A percentile compares a stretch with the other conserved stretches of the same genome.
These are phyloP conservation scores for Fragaria ananassa DNA, from an alignment of 306 rosid genomes.

Conservation along the genomic window DNA sequence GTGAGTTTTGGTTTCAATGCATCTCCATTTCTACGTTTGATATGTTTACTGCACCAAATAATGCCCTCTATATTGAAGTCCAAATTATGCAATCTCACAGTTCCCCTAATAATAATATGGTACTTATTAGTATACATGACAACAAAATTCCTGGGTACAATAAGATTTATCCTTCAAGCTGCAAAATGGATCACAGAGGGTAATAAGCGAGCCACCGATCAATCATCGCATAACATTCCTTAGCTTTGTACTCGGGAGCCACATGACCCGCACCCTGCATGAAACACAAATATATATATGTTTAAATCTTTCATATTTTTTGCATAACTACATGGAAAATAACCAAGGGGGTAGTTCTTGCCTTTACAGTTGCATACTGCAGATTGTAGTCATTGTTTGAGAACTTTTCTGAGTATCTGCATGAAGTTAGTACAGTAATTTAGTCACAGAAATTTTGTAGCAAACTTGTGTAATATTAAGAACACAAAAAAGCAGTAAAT, in stretches of 20 bases:
- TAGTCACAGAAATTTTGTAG: not conserved
- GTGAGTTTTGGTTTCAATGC: not conserved
- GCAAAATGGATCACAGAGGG: slow-evolving; percentile 17
- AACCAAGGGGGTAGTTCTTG: not conserved
- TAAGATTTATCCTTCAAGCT: not conserved
- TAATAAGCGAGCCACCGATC: slow-evolving; percentile 28
- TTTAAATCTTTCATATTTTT: not conserved
- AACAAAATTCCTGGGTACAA: not conserved
- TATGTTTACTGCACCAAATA: not conserved
- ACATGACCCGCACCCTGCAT: slow-evolving; percentile 31
- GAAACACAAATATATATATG: not conserved
- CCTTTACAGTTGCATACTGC: slow-evolving; percentile 23
- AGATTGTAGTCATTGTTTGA: slow-evolving; percentile 8
- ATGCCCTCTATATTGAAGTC: not conserved
- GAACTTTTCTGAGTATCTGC: slow-evolving; percentile 28
- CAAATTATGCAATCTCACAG: not conserved
- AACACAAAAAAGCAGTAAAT: not conserved
- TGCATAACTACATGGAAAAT: not conserved
- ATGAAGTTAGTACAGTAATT: not conserved
- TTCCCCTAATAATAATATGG: not conserved
- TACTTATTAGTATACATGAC: not conserved
- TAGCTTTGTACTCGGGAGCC: slow-evolving; percentile 29
- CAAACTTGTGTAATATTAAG: not conserved
- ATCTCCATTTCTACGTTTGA: not conserved
- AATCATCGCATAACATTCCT: slow-evolving; percentile 26